Base-by-base conservation (phyloP, 257 asterid species). In the Solanum phureja region DNA sequence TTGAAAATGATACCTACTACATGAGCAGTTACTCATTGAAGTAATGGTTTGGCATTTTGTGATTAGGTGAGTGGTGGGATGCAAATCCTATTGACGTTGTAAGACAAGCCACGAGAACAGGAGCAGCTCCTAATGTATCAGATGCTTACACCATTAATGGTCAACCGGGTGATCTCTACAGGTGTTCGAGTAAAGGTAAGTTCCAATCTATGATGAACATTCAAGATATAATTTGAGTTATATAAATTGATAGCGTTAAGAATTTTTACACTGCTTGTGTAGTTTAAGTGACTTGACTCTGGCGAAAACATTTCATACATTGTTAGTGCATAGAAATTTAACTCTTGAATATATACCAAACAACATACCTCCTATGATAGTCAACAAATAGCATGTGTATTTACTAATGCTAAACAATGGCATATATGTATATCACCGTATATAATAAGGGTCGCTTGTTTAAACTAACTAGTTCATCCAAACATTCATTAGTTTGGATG, bases 11-110 rank as follows among this genome's bases (percentile, higher is more conserved):
- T 34, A 0, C 35, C 21, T 40, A 75, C 56, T 40, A 75, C 33
- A 2, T 40, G 29, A 38, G 34, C 11, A 11, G 58, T n/a, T 76
- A n/a, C 83, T 23, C 23, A 76, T 40, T n/a, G 3, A 40, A n/a
- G 14, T 76, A 23, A 38, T 76, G 60, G 34, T 40, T 38, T 40
- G 34, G 18, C 12, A 40, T 76, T 72, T 89, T 83, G 58, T 87
- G 90, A 92, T 89, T 86, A 95, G 99, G 99, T 66, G 98, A 96
- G 92, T 96, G 99, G 99, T 96, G 99, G 99, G 92, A 96, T 42
- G 97, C 93, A 13, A 93, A 96, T 86, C 98, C 98, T 40, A 93
- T 96, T 11, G 98, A 94, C 38, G 98, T 95, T 19, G 88, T 96
- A 34, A 91, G 94, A 74, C 85, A 94, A 72, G 98, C 99, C 27